A percentile compares a stretch with the other conserved stretches of the same genome.
These are phyloP conservation scores for Xerocomus brunneocitrinus DNA, from an alignment of 768 basidiomycete genomes.

Conservation along the genomic window DNA sequence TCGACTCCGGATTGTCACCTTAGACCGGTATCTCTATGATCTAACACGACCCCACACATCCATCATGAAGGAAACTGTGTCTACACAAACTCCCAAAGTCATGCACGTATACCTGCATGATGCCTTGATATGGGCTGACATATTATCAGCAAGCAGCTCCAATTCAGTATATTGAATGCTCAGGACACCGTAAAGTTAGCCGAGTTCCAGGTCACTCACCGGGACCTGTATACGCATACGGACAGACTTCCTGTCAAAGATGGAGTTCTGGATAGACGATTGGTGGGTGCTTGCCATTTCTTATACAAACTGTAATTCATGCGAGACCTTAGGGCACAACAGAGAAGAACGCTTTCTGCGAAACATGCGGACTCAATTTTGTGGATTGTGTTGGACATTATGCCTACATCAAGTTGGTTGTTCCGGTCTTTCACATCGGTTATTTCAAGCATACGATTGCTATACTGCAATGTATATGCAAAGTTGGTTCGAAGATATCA, in stretches of 20 bases:
- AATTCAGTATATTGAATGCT: slow-evolving; percentile 90
- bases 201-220: slow-evolving; percentile 92
- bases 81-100: slow-evolving; percentile 76
- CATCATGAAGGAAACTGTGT: slow-evolving; percentile 73
- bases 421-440: slow-evolving; percentile 98
- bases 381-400: slow-evolving; percentile 98
- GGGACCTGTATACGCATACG: slow-evolving; percentile 82
- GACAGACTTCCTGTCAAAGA: slow-evolving; percentile 84
- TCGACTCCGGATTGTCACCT: background rate
- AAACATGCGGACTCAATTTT: slow-evolving; percentile 88
- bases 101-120: slow-evolving; percentile 46
- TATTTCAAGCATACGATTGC: slow-evolving; percentile 95
- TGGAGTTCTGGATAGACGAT: slow-evolving; percentile 88
- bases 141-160: slow-evolving; percentile 77
- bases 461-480: slow-evolving; percentile 95
- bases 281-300: slow-evolving; percentile 48
- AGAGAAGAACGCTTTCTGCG: slow-evolving; percentile 88
- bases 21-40: background rate
- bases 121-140: slow-evolving; percentile 3
- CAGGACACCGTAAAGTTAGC: slow-evolving; percentile 95
- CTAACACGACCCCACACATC: background rate
- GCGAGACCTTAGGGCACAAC: slow-evolving; percentile 70
- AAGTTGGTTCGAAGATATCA: slow-evolving; percentile 43
- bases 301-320: background rate
- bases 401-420: slow-evolving; percentile 94